Percentiles rank a stretch among this genome's conserved stretches.
These are phyloP conservation scores for Sporothrix pallida DNA, from an alignment of 2,329 filamentous ascomycete species.

Conservation along the genomic window DNA sequence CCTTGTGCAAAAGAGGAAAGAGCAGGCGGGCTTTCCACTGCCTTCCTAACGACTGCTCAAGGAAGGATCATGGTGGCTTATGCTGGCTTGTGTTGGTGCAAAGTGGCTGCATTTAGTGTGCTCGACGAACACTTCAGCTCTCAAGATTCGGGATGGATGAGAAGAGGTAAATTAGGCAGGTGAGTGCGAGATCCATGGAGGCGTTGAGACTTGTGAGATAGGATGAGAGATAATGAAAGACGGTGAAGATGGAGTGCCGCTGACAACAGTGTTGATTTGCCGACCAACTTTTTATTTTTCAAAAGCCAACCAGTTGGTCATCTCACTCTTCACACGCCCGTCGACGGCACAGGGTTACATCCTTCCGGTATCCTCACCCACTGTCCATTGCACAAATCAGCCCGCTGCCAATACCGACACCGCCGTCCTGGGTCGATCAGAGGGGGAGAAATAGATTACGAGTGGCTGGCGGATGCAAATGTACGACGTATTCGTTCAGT, in stretches of 20 bases:
- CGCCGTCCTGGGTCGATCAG: conserved; percentile 18
- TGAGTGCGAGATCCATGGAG: too few species aligned
- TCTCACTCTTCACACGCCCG: not conserved
- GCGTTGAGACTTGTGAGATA: too few species aligned
- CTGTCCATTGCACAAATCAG: not conserved
- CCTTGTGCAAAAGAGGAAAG: conserved; percentile 19
- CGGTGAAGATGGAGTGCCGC: too few species aligned
- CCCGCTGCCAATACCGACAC: not conserved
- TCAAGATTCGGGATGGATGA: not conserved
- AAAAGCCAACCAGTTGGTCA: too few species aligned
- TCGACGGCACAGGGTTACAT: conserved; percentile 13
- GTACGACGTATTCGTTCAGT: not conserved
- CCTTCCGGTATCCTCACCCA: conserved; percentile 1
- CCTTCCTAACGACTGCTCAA: not conserved
- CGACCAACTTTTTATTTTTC: not conserved
- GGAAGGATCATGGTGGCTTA: conserved; percentile 8
- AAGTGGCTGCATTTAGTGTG: not conserved
- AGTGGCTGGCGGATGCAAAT: not conserved
- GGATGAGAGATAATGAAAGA: too few species aligned
- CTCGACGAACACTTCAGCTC: too few species aligned
- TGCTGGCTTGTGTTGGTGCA: not conserved
- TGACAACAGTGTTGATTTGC: too few species aligned
- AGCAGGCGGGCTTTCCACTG: not conserved
- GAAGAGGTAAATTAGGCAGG: not conserved
- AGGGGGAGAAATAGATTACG: not conserved